These are phyloP conservation scores for Globisporangium ultimum DNA, from an alignment of 352 stramenopile species.

Conservation along the genomic window DNA sequence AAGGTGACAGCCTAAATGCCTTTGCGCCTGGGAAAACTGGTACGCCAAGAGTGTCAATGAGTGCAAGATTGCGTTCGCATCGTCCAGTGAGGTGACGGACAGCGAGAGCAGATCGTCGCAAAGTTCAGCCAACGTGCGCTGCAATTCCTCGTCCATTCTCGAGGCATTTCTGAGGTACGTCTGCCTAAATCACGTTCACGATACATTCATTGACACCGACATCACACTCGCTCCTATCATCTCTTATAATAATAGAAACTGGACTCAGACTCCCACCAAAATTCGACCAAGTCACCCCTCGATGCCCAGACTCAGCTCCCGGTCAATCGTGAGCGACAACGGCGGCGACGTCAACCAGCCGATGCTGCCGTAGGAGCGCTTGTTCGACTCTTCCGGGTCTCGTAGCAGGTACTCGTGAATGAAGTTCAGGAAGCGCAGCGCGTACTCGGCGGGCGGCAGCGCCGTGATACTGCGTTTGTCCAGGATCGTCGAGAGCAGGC, in stretches of 20 bases:
- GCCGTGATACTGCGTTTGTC: slow-evolving; percentile 80
- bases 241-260: neutral
- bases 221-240: neutral
- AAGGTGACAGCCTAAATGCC: slow-evolving; percentile 25
- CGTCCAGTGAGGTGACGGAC: slow-evolving; percentile 6
- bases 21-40: slow-evolving; percentile 24
- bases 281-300: neutral
- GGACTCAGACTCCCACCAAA: neutral
- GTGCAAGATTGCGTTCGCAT: slow-evolving; percentile 24
- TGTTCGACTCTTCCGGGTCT: slow-evolving; percentile 46
- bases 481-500: slow-evolving; percentile 59
- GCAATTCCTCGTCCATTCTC: slow-evolving; percentile 25
- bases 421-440: slow-evolving; percentile 82
- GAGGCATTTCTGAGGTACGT: neutral
- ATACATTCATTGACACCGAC: neutral
- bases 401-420: slow-evolving; percentile 82
- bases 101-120: slow-evolving; percentile 27
- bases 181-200: neutral
- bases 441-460: slow-evolving; percentile 78
- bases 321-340: slow-evolving; percentile 10
- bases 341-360: slow-evolving; percentile 25
- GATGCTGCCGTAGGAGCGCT: slow-evolving; percentile 76
- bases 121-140: slow-evolving; percentile 29
- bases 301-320: slow-evolving; percentile 3
- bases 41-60: slow-evolving; percentile 29